Evolutionary conservation across 495 filamentous ascomycete genomes (phyloP), one percentile per base, ranked within the genome.

Genomic region (Penicillium samsonianum): DNA sequence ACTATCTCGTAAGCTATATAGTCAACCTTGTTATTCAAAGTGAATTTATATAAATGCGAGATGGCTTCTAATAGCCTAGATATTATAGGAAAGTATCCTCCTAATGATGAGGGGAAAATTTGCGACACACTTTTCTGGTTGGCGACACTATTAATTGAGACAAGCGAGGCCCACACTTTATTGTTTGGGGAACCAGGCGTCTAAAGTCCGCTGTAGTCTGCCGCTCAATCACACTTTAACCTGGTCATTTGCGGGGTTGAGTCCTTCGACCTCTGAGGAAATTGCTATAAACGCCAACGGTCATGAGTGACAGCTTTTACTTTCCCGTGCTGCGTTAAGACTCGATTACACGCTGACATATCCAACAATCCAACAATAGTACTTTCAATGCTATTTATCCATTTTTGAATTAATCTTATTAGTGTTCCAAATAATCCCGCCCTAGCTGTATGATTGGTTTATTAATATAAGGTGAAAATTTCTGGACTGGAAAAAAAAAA

Each of bases 91-190:
- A 17, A 38, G 9, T 9, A 38, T 17, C n/a, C 2, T 38, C 7
- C n/a, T 38, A 9, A 38, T 35, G 28, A 30, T 14, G 31, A 37
- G 33, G 14, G 33, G 3, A 38, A 38, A 38, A 17, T 38, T 3
- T n/a, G 35, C 35, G 35, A 38, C 35, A 16, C 33, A 35, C 33
- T 35, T 37, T 37, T 5, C 5, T 14, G 25, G 16, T 28, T 2
- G 14, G 25, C 2, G 42, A 26, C 42, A 7, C 25, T 47, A 47
- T 47, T 47, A 46, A 46, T 38, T 17, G 17, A 47, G 28, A 26
- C 16, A 51, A 40, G 33, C 49, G 49, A 51, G 49, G 22, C 49
- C 49, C 49, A 51, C 35, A 37, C 31, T 47, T 30, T 28, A 19
- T 45, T 23, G 10, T 31, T 35, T 14, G 11, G 31, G 31, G 12